A percentile compares a stretch with the other conserved stretches of the same genome.
phyloP scores from a whole-genome alignment of 495 filamentous ascomycete genomes.

The Darksidea phi region DNA sequence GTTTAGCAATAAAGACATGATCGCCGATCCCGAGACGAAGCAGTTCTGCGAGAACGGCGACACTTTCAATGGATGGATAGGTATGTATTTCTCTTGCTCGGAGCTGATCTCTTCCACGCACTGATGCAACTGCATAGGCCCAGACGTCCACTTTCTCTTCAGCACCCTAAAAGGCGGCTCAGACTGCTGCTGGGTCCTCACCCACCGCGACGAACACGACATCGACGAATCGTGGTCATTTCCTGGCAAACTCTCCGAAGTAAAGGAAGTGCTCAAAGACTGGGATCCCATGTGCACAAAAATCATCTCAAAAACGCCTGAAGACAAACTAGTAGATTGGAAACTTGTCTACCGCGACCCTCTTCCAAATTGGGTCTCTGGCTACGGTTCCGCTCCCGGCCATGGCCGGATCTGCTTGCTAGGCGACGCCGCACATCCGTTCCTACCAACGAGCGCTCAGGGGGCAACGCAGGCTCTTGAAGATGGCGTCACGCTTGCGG shows the following conservation, averaged over 20 bases:
- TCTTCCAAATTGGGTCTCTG: conserved; percentile 62
- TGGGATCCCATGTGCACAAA: conserved; percentile 64
- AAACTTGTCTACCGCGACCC: conserved; percentile 72
- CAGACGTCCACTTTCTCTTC: conserved; percentile 64
- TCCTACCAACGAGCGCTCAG: conserved; percentile 69
- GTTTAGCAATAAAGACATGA: conserved; percentile 59
- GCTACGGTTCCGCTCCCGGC: conserved; percentile 52
- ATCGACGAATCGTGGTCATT: conserved; percentile 67
- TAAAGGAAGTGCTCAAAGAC: conserved; percentile 60
- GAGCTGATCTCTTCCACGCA: conserved; percentile 43
- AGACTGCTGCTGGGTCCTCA: conserved; percentile 71
- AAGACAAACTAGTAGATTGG: conserved; percentile 62
- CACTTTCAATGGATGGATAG: conserved; percentile 42
- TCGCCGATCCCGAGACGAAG: conserved; percentile 60
- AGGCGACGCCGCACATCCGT: conserved; percentile 72
- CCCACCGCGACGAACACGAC: conserved; percentile 60
- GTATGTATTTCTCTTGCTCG: conserved; percentile 43
- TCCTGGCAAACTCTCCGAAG: conserved; percentile 58
- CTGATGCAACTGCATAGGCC: conserved; percentile 51
- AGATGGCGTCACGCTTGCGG: conserved; percentile 65
- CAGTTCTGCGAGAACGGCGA: conserved; percentile 64
- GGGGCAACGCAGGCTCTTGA: conserved; percentile 73
- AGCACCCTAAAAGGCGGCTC: conserved; percentile 60
- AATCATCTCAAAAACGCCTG: conserved; percentile 60
- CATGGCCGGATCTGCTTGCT: conserved; percentile 60